Evolutionary conservation across 2,329 filamentous ascomycete species (phyloP).

Genomic region (Colletotrichum chrysophilum): DNA sequence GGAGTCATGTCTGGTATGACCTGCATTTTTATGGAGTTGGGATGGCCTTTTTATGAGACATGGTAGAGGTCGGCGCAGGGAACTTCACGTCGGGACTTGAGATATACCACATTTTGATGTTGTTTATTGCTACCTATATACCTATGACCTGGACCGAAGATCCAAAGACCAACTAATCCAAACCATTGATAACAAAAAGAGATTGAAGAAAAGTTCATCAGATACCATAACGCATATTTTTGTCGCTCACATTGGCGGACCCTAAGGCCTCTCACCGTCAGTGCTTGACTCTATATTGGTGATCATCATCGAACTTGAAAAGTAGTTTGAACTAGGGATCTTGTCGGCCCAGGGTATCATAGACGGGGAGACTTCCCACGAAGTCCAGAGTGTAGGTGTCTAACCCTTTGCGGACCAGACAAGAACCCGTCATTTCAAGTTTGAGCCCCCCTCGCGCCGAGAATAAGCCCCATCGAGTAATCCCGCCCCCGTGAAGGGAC

Average conservation of each 20-base stretch:
- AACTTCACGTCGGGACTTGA: background rate
- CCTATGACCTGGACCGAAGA: background rate
- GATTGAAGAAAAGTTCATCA: constrained; percentile 39
- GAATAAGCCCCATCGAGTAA: constrained; percentile 99
- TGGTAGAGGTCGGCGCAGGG: background rate
- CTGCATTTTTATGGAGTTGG: constrained; percentile 22
- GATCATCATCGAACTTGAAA: constrained; percentile 74
- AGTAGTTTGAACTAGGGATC: background rate
- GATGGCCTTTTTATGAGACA: background rate
- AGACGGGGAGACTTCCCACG: constrained; percentile 43
- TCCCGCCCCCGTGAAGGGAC: constrained; percentile 48
- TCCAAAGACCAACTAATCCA: background rate
- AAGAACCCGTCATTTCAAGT: constrained; percentile 31
- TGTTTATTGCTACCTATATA: background rate
- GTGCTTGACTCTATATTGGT: constrained; percentile 98
- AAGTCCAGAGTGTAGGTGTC: constrained; percentile 41
- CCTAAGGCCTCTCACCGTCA: constrained; percentile 58
- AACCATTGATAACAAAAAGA: background rate
- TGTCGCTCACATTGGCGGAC: constrained; percentile 26
- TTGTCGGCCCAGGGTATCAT: constrained; percentile 24
- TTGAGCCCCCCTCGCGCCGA: constrained; percentile 87
- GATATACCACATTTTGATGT: constrained; percentile 15
- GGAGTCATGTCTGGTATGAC: constrained; percentile 1
- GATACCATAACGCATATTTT: constrained; percentile 53
- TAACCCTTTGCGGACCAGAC: constrained; percentile 8